Evolutionary conservation across 2,329 filamentous ascomycete species (phyloP).

Genomic region (Bisporella sp.): DNA sequence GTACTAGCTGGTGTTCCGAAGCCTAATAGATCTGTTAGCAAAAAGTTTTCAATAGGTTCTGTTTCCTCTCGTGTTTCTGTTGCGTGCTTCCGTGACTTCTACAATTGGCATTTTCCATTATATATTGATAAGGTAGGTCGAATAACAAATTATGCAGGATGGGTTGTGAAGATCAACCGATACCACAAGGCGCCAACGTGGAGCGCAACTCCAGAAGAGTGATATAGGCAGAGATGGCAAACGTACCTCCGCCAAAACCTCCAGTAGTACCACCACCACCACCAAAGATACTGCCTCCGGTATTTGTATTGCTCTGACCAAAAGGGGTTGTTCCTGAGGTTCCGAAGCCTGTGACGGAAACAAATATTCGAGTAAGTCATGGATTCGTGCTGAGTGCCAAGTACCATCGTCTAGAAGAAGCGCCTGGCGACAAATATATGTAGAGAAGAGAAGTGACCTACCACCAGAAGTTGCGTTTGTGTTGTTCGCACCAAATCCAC

Average conservation of each 20-base stretch:
- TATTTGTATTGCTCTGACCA: slow-evolving; percentile 30
- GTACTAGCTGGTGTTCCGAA: slow-evolving; percentile 38
- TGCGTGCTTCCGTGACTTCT: too few species aligned
- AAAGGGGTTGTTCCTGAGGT: slow-evolving; percentile 32
- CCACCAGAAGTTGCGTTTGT: slow-evolving; percentile 22
- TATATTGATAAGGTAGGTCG: too few species aligned
- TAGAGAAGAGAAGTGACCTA: slow-evolving; percentile 21
- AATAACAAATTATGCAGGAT: too few species aligned
- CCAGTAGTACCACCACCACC: slow-evolving; percentile 28
- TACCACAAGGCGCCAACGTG: too few species aligned
- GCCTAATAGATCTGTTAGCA: slow-evolving; percentile 8
- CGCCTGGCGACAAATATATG: not conserved
- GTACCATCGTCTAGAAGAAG: not conserved
- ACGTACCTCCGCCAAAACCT: slow-evolving; percentile 34
- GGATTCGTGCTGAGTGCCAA: slow-evolving; percentile 18
- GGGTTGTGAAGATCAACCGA: too few species aligned
- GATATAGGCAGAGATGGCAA: slow-evolving; percentile 17
- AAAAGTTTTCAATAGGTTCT: too few species aligned
- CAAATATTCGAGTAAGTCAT: slow-evolving; percentile 27
- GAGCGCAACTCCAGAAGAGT: slow-evolving; percentile 6
- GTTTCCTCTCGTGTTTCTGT: too few species aligned
- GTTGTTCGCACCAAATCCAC: slow-evolving; percentile 38
- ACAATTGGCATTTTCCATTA: too few species aligned
- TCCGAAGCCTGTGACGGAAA: slow-evolving; percentile 34
- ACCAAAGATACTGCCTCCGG: slow-evolving; percentile 34